A percentile compares a stretch with the other conserved stretches of the same genome.
Evolutionary conservation across 1,139 yeast species (phyloP).

Genomic region (Nematodospora anomalae): DNA sequence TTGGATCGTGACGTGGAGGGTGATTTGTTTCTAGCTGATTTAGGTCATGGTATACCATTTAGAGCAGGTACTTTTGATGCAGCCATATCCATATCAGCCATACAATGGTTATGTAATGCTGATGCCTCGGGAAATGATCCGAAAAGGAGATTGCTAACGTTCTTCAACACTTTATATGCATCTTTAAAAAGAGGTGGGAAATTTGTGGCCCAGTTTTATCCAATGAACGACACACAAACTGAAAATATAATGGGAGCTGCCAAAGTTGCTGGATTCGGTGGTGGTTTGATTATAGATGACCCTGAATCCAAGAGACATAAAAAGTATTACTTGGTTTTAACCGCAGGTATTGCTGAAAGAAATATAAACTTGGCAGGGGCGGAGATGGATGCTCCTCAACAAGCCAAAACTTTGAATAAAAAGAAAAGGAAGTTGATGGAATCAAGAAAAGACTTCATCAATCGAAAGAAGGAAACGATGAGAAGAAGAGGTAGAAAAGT

Average conservation of each 20-base stretch:
- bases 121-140: constrained; percentile 85
- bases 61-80: constrained; percentile 98
- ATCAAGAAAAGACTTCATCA: constrained; percentile 75
- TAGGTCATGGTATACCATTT: constrained; percentile 93
- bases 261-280: constrained; percentile 92
- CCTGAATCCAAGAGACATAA: constrained; percentile 91
- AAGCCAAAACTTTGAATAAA: constrained; percentile 41
- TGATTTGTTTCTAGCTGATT: constrained; percentile 85
- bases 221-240: constrained; percentile 82
- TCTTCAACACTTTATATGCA: constrained; percentile 87
- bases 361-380: constrained; percentile 76
- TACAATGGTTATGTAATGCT: constrained; percentile 98
- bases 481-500: constrained; percentile 87
- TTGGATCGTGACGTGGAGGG: constrained; percentile 91
- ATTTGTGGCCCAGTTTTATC: constrained; percentile 96
- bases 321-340: constrained; percentile 84
- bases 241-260: constrained; percentile 81
- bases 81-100: constrained; percentile 91
- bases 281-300: constrained; percentile 91
- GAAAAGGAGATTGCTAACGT: constrained; percentile 73
- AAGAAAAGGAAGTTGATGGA: constrained; percentile 62
- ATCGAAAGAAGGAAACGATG: constrained; percentile 91
- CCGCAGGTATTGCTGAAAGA: constrained; percentile 79
- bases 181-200: constrained; percentile 91
- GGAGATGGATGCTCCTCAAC: constrained; percentile 63